Evolutionary conservation across 2,329 filamentous ascomycete species (phyloP), one percentile per base, ranked within the genome.

Genomic region (Huntiella decipiens): DNA sequence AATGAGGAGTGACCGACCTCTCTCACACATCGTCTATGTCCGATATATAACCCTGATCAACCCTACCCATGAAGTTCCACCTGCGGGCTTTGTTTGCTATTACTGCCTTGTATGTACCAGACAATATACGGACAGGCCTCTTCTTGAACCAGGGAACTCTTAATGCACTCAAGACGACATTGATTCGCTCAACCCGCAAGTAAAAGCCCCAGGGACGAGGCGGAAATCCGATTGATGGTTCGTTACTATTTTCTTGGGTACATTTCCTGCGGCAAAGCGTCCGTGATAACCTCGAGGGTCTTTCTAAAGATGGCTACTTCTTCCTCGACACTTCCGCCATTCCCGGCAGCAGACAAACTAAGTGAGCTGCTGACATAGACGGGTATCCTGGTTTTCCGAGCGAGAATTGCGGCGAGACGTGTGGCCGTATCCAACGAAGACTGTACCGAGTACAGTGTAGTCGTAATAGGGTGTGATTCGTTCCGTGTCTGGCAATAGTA

Each of bases 341-440:
- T 73, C 2, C 79, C 81, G 4, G 78, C 71, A 55, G 70, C 75
- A 11, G 73, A 73, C 52, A 95, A 76, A 53, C 79, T 84, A 55
- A 92, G 76, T 32, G 86, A 94, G 57, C 83, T 92, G 16, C 83
- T 83, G 13, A 96, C 83, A 59, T 95, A 96, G n/a, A 83, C 78
- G 1, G 86, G 86, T 51, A 77, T 73, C 31, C 70, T 66, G 22
- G 78, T 73, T 54, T 74, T 79, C 45, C 76, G 74, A n/a, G 82
- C 82, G 11, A 96, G 62, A 2, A 94, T 70, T 59, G 83, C 91
- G 1, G 91, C 84, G 50, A 95, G 63, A 4, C 91, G 75, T 1
- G 78, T 83, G 1, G 88, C 80, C 58, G 95, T 93, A 60, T 96
- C 91, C 40, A 93, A 61, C 6, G 81, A 88, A 4, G 74, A 67